These are phyloP conservation scores for Penicillium steckii DNA, from an alignment of 495 filamentous ascomycete genomes.

Conservation along the genomic window DNA sequence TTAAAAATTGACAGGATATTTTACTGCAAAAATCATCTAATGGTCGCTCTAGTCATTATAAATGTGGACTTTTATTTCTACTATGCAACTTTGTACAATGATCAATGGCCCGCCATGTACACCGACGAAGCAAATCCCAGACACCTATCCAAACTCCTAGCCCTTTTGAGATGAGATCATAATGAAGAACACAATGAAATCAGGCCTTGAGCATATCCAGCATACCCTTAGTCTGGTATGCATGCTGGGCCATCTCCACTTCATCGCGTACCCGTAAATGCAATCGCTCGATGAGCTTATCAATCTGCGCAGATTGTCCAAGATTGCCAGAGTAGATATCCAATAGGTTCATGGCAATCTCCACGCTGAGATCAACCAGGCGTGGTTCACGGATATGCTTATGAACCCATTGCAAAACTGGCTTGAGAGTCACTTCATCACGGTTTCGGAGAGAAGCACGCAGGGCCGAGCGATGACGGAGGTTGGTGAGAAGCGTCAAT, in stretches of 20 bases:
- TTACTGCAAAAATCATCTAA: no score
- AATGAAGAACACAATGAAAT: slow-evolving; percentile 14
- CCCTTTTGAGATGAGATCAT: slow-evolving; percentile 12
- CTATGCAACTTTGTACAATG: slow-evolving; percentile 34
- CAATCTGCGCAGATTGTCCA: slow-evolving; percentile 70
- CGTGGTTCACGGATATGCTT: slow-evolving; percentile 76
- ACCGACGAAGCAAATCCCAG: slow-evolving; percentile 23
- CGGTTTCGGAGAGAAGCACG: slow-evolving; percentile 75
- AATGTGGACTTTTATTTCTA: slow-evolving; percentile 27
- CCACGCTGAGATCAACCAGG: slow-evolving; percentile 72
- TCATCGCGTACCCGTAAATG: slow-evolving; percentile 68
- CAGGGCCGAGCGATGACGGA: slow-evolving; percentile 85
- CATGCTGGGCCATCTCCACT: slow-evolving; percentile 78
- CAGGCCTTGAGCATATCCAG: slow-evolving; percentile 64
- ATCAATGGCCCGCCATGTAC: slow-evolving; percentile 31
- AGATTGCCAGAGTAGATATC: slow-evolving; percentile 86
- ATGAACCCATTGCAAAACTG: slow-evolving; percentile 79
- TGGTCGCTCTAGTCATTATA: no score
- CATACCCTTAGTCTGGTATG: slow-evolving; percentile 79
- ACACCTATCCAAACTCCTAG: slow-evolving; percentile 29
- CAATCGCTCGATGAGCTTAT: slow-evolving; percentile 60
- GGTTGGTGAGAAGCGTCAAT: slow-evolving; percentile 75
- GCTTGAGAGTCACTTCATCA: slow-evolving; percentile 79
- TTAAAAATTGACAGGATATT: no score
- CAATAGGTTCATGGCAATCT: slow-evolving; percentile 73